Evolutionary conservation across 164 flowering plant species (phyloP).

Genomic region (Sedum album): DNA sequence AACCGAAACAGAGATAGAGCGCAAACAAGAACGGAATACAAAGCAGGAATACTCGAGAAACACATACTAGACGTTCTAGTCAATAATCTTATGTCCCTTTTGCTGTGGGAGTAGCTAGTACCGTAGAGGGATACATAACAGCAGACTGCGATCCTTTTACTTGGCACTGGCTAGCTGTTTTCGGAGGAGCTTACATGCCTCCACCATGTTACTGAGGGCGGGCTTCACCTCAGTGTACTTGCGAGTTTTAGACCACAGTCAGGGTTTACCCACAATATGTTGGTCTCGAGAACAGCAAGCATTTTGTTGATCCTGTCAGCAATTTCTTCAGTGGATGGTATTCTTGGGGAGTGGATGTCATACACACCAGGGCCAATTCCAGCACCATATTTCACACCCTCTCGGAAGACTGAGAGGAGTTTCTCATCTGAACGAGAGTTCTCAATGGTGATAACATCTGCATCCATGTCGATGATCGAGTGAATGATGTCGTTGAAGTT

Average conservation of each 20-base stretch:
- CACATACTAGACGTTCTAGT: not conserved
- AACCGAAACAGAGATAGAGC: not conserved
- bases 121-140: not conserved
- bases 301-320: slow-evolving; percentile 88
- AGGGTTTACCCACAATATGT: slow-evolving; percentile 94
- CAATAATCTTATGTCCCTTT: not conserved
- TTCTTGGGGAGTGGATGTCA: slow-evolving; percentile 93
- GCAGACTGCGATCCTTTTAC: slow-evolving; percentile 24
- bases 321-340: slow-evolving; percentile 81
- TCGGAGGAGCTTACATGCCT: slow-evolving; percentile 80
- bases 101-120: not conserved
- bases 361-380: slow-evolving; percentile 97
- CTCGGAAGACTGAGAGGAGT: slow-evolving; percentile 93
- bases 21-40: not conserved
- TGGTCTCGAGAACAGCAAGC: slow-evolving; percentile 89
- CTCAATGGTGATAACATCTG: slow-evolving; percentile 93
- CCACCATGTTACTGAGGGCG: slow-evolving; percentile 75
- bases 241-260: slow-evolving; percentile 97
- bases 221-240: slow-evolving; percentile 85
- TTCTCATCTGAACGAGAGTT: slow-evolving; percentile 94
- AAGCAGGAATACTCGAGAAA: not conserved
- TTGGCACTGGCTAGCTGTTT: slow-evolving; percentile 65
- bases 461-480: slow-evolving; percentile 81
- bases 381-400: slow-evolving; percentile 89
- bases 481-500: slow-evolving; percentile 73